Conservation (phyloP, 2,329 filamentous ascomycete genomes). For the Ascochyta rabiei region DNA sequence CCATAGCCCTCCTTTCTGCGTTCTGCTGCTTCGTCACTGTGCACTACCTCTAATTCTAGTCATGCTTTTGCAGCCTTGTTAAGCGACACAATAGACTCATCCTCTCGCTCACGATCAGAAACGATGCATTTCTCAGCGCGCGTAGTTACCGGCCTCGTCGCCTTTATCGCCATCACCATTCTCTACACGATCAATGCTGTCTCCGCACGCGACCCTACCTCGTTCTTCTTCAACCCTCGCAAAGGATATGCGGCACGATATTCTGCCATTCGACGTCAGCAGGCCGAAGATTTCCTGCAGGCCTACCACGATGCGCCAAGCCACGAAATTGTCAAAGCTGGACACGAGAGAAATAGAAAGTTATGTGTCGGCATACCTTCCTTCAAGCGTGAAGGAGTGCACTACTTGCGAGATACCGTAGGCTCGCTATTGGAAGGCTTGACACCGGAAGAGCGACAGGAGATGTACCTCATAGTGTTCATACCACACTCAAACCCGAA, state of each 20-base stretch:
- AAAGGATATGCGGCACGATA: conserved; percentile 42
- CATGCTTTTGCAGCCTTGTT: conserved; percentile 13
- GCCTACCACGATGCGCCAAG: conserved; percentile 21
- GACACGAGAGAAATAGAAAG: conserved; percentile 26
- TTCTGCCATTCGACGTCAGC: conserved; percentile 36
- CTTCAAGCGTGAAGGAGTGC: conserved; percentile 47
- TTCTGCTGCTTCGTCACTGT: neutral
- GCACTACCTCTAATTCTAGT: neutral
- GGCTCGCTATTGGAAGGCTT: conserved; percentile 54
- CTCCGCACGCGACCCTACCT: conserved; percentile 43
- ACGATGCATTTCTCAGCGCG: conserved; percentile 34
- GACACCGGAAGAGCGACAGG: conserved; percentile 48
- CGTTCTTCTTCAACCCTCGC: conserved; percentile 43
- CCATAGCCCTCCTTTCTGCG: conserved; percentile 7
- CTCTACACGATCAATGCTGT: conserved; percentile 34
- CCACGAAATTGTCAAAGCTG: conserved; percentile 24
- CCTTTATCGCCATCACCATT: conserved; percentile 25
- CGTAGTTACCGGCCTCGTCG: conserved; percentile 25
- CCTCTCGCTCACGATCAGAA: conserved; percentile 7
- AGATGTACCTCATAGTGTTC: conserved; percentile 53
- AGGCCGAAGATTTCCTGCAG: conserved; percentile 38
- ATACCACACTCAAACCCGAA: conserved; percentile 53
- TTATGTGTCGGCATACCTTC: conserved; percentile 55
- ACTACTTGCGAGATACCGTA: conserved; percentile 52
- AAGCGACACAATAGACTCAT: conserved; percentile 1